A percentile compares a stretch with the other conserved stretches of the same genome.
These are phyloP conservation scores for Acanthamoeba polyphaga DNA, from an alignment of 208 protist genomes.

Conservation along the genomic window DNA sequence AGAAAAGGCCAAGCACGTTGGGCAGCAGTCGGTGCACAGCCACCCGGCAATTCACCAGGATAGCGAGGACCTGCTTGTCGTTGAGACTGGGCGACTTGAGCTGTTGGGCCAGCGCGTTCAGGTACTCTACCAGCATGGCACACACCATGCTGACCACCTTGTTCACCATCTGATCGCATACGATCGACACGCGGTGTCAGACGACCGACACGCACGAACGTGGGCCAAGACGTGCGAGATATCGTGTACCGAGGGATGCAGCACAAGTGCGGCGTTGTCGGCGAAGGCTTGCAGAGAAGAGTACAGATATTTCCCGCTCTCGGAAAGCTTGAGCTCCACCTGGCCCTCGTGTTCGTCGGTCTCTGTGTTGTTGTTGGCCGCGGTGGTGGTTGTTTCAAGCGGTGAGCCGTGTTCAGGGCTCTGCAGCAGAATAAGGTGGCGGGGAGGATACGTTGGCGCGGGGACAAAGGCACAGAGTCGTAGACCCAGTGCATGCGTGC, in stretches of 20 bases:
- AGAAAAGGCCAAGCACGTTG: neutral
- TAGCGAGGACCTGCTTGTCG: slow-evolving; percentile 2
- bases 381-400: no score
- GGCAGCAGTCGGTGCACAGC: neutral
- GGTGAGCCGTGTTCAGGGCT: no score
- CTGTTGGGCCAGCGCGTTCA: neutral
- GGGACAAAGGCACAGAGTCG: neutral
- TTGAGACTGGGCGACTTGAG: slow-evolving; percentile 1
- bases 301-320: slow-evolving; percentile 25
- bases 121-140: neutral
- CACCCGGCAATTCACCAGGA: neutral
- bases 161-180: neutral
- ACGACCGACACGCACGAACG: no score
- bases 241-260: neutral
- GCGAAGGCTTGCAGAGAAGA: neutral
- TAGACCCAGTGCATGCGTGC: slow-evolving; percentile 4
- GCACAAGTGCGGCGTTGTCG: neutral
- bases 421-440: no score
- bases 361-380: neutral
- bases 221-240: no score
- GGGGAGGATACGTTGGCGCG: no score
- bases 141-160: slow-evolving; percentile 10
- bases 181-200: no score
- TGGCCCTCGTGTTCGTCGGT: neutral
- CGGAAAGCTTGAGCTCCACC: neutral